Base-by-base conservation (phyloP, 768 basidiomycete genomes). In the Sarcomyxa edulis region DNA sequence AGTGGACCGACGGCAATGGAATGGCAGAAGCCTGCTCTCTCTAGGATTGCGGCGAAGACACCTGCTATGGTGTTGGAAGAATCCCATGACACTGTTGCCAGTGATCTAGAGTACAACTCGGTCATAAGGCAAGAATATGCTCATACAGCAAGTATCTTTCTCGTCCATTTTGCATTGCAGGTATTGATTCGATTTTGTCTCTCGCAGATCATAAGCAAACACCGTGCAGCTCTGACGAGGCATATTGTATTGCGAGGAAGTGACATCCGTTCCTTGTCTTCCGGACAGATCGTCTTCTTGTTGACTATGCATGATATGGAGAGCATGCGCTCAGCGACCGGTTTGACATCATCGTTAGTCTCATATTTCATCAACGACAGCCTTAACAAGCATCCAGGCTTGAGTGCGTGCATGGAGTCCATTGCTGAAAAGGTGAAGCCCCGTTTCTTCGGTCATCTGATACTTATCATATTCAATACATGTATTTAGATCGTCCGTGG, bases 21-120 rank as follows among this genome's bases (percentile, higher is more conserved):
- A 30, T 90, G 90, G 84, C 73, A 89, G 34, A 66, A 71, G 30
- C 81, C 85, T 21, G 84, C 87, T 2, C 66, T 96, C 12, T 69
- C 72, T 21, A 76, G 81, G 6, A 91, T 96, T 44, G 90, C 95
- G 9, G 60, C 70, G 12, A 92, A 92, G 59, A 93, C 94, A 0
- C 95, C 95, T 1, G 66, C 79, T 3, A 71, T 94, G 48, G 81
- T 97, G 7, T 61, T 84, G 20, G 95, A 96, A 55, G 79, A 78
- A 42, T 76, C 86, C 0, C 78, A 80, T 37, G 93, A 95, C 53
- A 82, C 81, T 12, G 76, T 88, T 28, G 81, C 82, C 12, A 90
- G 86, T 48, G 91, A 93, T 44, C 69, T 97, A 16, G 93, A 95
- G 58, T 96, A 94, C 54, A 94, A 91, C 53, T 84, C 91, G 4